Base-by-base conservation (phyloP, 495 filamentous ascomycete genomes). In the Bathelium albidoporum region DNA sequence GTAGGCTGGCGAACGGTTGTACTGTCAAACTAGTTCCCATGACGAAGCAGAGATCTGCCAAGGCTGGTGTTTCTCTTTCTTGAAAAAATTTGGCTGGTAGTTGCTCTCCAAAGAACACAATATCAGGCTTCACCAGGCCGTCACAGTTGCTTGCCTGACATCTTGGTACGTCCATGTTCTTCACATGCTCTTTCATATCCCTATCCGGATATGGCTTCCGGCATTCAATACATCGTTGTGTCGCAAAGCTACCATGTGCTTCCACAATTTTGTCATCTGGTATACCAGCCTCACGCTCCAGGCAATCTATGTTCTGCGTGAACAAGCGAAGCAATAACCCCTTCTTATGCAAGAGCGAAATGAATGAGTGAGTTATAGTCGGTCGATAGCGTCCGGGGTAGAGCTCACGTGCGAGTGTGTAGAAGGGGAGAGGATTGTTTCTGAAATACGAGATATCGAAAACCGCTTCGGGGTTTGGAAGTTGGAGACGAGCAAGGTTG, bases 281-380 rank as follows among this genome's bases (percentile, higher is more conserved):
- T 18, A 98, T 82, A 49, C 94, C 94, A 10, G 94, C 95, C 67
- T 84, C 80, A 34, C 93, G 85, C 75, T 98, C 94, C 26, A 98
- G 81, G 69, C 89, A 91, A 77, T 98, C 94, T 69, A 98, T 96
- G 72, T 98, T 98, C 73, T 98, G 94, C 4, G 95, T 96, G 76
- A 96, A 98, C 44, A 91, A 81, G 76, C 90, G 93, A 67, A 89
- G 75, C 16, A 98, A 77, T 32, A 91, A 77, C 4, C 84, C 83
- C 75, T 92, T 94, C 53, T 88, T 77, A 34, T 89, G 80, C 16
- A 96, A 83, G 32, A 88, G 69, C 11, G 83, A 82, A 64, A 97
- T 84, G 70, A 96, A 95, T 2, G 80, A 81, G 73, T 95, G 90
- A 2, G 89, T 83, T 62, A 95, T 76, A 2, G 91, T 97, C 1